Base-by-base conservation (phyloP, 1,284 basidiomycete species). In the Stygiomarasmius scandens region DNA sequence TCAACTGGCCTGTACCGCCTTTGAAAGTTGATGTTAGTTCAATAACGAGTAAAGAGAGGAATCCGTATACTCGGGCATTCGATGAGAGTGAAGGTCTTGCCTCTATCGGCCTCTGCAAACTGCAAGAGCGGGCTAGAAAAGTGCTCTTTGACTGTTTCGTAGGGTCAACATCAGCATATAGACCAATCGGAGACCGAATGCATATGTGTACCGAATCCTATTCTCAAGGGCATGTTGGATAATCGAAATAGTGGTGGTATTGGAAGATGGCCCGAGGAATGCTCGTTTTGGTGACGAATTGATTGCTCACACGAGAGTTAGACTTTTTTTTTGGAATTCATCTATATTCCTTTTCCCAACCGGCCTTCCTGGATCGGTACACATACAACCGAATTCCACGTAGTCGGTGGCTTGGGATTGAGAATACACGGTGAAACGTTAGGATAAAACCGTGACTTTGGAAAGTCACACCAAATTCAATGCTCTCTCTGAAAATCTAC, bases 1-100 rank as follows among this genome's bases (percentile, higher is more conserved):
- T 96, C 64, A 97, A 80, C 67, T 96, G 93, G 0, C 95, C 95
- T 1, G 95, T 96, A 5, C 95, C 95, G 65, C 90, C 92, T 92
- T 49, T 1, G 46, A 34, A 45, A 54, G 36, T 20, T 47, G 22
- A 36, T 43, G 50, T 52, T 4, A 48, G 32, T 32, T 6, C 20
- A 1, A n/a, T 36, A 34, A n/a, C 23, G 38, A 24, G 16, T 9
- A 48, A 27, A 34, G 11, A 1, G 38, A 32, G n/a, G 23, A 38
- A 22, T n/a, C 63, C 2, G 10, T 81, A 53, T 66, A 90, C 93
- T 93, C 11, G 95, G 94, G 69, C 93, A 96, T 73, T 93, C 90
- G n/a, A 95, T 85, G 6, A 96, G 81, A 16, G 82, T 84, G 68
- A 96, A 92, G 0, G 90, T 92, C 69, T 83, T 75, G 5, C 83